Evolutionary conservation across 257 asterid species (phyloP).

Genomic region (Cruciata laevipes): DNA sequence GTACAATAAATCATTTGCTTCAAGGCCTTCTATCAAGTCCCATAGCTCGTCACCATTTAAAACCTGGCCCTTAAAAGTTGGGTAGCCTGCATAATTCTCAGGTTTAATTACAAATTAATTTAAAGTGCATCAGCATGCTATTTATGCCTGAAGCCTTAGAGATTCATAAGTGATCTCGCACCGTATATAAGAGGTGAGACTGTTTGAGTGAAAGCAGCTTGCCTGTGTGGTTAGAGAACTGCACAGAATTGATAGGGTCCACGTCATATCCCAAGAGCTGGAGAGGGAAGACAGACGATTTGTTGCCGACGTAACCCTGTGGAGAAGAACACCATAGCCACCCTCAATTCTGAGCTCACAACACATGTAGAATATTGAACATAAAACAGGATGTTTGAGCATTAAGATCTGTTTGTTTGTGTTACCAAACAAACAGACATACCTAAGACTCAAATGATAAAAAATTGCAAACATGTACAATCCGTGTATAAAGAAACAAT

Average conservation of each 20-base stretch:
- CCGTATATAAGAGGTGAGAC: constrained; percentile 37
- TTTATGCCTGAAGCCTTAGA: constrained; percentile 25
- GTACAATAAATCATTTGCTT: constrained; percentile 73
- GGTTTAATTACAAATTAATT: constrained; percentile 18
- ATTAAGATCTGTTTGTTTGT: background rate
- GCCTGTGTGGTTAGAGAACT: constrained; percentile 99
- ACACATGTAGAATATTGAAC: background rate
- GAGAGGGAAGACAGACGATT: constrained; percentile 94
- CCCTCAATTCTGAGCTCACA: constrained; percentile 9
- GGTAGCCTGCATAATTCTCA: constrained; percentile 67
- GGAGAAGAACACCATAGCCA: constrained; percentile 11
- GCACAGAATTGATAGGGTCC: constrained; percentile 94
- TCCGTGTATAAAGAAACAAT: background rate
- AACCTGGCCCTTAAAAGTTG: constrained; percentile 93
- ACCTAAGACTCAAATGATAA: background rate
- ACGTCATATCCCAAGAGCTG: constrained; percentile 95
- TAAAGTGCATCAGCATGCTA: background rate
- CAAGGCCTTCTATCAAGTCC: constrained; percentile 90
- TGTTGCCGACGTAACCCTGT: constrained; percentile 98
- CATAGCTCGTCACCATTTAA: constrained; percentile 91
- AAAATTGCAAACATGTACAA: background rate
- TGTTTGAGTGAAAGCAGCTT: constrained; percentile 54
- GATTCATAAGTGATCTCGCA: constrained; percentile 37
- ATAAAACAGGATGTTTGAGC: background rate
- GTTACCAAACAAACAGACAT: background rate